Percentiles rank a stretch among this genome's conserved stretches.
These are phyloP conservation scores for Neoboletus subvelutipes DNA, from an alignment of 768 basidiomycete genomes.

Conservation along the genomic window DNA sequence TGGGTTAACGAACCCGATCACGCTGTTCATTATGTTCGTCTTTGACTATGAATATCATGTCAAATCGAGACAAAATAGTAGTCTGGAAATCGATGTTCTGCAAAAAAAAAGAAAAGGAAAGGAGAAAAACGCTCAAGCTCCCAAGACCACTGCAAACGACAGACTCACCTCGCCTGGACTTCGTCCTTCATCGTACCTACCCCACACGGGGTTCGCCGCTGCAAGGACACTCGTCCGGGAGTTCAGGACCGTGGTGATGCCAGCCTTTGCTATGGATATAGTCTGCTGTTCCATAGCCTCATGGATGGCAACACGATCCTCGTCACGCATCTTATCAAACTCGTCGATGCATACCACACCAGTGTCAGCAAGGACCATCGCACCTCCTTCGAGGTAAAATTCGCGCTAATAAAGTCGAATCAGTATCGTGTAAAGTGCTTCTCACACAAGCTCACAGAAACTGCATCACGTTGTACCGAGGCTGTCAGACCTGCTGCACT, in stretches of 20 bases:
- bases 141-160: not conserved
- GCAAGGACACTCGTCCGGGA: slow-evolving; percentile 94
- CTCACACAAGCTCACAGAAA: slow-evolving; percentile 59
- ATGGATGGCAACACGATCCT: slow-evolving; percentile 98
- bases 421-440: slow-evolving; percentile 1
- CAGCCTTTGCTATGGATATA: slow-evolving; percentile 98
- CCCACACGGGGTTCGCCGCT: slow-evolving; percentile 97
- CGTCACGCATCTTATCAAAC: slow-evolving; percentile 99
- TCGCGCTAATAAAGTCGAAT: slow-evolving; percentile 62
- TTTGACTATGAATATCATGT: slow-evolving; percentile 99
- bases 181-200: slow-evolving; percentile 94
- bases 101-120: not conserved
- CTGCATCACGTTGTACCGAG: slow-evolving; percentile 90
- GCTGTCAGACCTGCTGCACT: slow-evolving; percentile 99
- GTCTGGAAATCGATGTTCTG: slow-evolving; percentile 97
- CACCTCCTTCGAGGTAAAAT: slow-evolving; percentile 98
- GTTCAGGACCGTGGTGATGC: slow-evolving; percentile 96
- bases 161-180: slow-evolving; percentile 83
- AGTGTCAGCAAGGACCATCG: slow-evolving; percentile 98
- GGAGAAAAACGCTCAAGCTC: not conserved
- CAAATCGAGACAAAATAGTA: slow-evolving; percentile 96
- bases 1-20: slow-evolving; percentile 63
- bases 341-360: slow-evolving; percentile 99
- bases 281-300: slow-evolving; percentile 99
- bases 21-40: slow-evolving; percentile 96